These are phyloP conservation scores for Odonthalia washingtoniensis DNA, from an alignment of 31 red algal species.

Conservation along the genomic window DNA sequence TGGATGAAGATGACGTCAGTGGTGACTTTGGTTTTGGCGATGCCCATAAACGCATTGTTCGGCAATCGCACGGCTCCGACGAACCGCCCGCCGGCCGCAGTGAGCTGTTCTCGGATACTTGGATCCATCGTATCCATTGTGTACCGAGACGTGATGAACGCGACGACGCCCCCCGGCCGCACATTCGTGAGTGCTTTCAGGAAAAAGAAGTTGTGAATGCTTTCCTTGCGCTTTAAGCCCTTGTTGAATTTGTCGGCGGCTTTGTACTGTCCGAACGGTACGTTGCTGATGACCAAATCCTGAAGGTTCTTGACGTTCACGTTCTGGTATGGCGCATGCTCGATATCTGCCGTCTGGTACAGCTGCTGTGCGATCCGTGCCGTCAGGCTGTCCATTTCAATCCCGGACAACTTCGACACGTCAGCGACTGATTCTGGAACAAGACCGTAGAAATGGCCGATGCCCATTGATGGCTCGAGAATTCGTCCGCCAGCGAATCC, in stretches of 20 bases:
- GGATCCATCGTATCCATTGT: slow-evolving; percentile 15
- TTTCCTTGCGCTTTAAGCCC: background rate
- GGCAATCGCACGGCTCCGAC: slow-evolving; percentile 23
- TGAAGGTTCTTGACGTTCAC: background rate
- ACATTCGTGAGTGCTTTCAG: background rate
- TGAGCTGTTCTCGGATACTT: background rate
- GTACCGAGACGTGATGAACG: slow-evolving; percentile 1
- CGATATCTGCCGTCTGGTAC: slow-evolving; percentile 6
- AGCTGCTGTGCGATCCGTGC: slow-evolving; percentile 2
- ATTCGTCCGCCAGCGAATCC: background rate
- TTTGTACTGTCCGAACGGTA: background rate
- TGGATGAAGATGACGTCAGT: slow-evolving; percentile 14
- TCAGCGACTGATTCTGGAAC: background rate
- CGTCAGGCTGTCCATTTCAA: slow-evolving; percentile 2
- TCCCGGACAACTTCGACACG: background rate
- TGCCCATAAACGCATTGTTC: slow-evolving; percentile 1
- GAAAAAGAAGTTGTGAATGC: slow-evolving; percentile 4
- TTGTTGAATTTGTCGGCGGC: background rate
- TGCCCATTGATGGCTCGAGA: slow-evolving; percentile 3
- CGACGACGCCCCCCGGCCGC: slow-evolving; percentile 1
- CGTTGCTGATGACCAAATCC: slow-evolving; percentile 17
- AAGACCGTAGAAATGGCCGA: background rate
- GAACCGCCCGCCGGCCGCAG: background rate
- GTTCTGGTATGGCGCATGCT: background rate
- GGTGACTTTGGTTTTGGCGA: background rate